Conservation (phyloP, 257 asterid genomes). For the Solanum etuberosum region DNA sequence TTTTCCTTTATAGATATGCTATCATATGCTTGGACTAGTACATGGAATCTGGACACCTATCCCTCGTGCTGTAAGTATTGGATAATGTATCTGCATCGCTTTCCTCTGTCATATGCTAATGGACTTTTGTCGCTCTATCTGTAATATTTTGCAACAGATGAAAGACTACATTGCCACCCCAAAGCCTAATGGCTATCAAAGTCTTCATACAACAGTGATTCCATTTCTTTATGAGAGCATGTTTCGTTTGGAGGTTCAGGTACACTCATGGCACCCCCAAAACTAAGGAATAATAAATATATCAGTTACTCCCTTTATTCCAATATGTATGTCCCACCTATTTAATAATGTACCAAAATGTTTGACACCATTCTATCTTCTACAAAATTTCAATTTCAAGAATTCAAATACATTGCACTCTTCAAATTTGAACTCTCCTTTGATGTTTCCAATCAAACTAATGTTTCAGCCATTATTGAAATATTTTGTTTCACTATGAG, state of each 20-base stretch:
- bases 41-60: slow-evolving; percentile 94
- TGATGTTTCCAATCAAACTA: neutral
- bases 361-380: neutral
- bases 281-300: neutral
- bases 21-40: slow-evolving; percentile 88
- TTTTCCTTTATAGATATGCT: slow-evolving; percentile 55
- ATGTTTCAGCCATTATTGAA: neutral
- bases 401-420: neutral
- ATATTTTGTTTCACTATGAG: neutral
- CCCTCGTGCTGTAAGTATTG: slow-evolving; percentile 72
- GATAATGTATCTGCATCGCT: neutral
- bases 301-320: neutral
- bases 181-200: slow-evolving; percentile 81
- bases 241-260: slow-evolving; percentile 95
- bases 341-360: neutral
- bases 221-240: slow-evolving; percentile 92
- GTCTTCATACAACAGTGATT: slow-evolving; percentile 91
- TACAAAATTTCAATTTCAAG: neutral
- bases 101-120: neutral
- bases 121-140: neutral
- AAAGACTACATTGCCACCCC: slow-evolving; percentile 92
- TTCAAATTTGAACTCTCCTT: neutral
- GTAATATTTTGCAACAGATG: slow-evolving; percentile 43
- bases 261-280: slow-evolving; percentile 10
- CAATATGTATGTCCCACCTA: neutral